These are phyloP conservation scores for Fusarium veterinarium DNA, from an alignment of 2,329 filamentous ascomycete species.

Conservation along the genomic window DNA sequence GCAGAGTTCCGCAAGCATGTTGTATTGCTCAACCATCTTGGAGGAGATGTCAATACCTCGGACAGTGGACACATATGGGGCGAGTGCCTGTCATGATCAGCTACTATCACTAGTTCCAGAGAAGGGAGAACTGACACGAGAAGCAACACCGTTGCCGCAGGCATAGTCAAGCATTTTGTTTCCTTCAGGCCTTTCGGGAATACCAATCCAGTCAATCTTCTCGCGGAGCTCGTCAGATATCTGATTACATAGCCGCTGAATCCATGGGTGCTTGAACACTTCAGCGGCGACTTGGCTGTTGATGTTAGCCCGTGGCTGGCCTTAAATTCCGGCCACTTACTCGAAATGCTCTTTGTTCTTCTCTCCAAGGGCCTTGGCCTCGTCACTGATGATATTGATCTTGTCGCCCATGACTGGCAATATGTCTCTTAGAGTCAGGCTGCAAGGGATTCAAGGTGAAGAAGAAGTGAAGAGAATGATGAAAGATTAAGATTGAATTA, in stretches of 20 bases:
- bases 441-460: rapidly evolving
- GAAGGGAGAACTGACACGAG: not conserved
- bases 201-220: not conserved
- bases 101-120: rapidly evolving
- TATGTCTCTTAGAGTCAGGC: rapidly evolving
- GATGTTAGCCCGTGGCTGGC: rapidly evolving
- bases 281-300: not conserved
- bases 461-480: rapidly evolving
- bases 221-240: not conserved
- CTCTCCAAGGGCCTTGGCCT: not conserved
- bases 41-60: not conserved
- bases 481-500: rapidly evolving
- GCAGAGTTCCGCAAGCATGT: not conserved
- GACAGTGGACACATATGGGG: not conserved
- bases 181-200: rapidly evolving
- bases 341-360: not conserved
- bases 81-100: not conserved
- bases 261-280: not conserved
- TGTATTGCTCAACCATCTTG: not conserved
- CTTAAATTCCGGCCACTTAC: rapidly evolving
- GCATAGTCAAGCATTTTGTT: not conserved
- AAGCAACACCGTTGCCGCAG: not conserved
- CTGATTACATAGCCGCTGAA: not conserved
- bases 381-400: too few species aligned
- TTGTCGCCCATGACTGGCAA: not conserved